A percentile compares a stretch with the other conserved stretches of the same genome.
Conservation (phyloP, 108 stramenopile species). For the Schizochytrium sp. region DNA sequence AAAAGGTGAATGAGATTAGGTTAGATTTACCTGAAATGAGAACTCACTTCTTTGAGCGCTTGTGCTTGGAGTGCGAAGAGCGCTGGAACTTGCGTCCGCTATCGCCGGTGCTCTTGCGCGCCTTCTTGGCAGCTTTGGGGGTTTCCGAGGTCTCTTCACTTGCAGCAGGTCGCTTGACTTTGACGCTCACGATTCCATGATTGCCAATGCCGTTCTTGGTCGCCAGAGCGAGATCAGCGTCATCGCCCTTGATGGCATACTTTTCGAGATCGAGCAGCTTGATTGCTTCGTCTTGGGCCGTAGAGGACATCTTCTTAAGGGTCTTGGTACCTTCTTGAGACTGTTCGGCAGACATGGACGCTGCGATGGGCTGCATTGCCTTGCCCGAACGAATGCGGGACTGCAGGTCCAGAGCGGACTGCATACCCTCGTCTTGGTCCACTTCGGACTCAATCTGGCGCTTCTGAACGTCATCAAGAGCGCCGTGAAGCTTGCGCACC, state of each 20-base stretch:
- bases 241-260: background rate
- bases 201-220: background rate
- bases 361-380: background rate
- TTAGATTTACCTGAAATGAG: no score
- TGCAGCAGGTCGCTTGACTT: background rate
- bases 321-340: background rate
- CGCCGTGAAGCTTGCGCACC: constrained; percentile 71
- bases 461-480: constrained; percentile 62
- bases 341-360: background rate
- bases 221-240: background rate
- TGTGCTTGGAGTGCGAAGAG: background rate
- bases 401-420: background rate
- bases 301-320: background rate
- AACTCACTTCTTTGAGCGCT: background rate
- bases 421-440: background rate
- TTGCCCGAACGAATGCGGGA: background rate
- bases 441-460: constrained; percentile 57
- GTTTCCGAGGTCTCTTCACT: background rate
- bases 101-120: background rate
- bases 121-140: background rate
- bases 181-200: background rate
- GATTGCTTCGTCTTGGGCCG: background rate
- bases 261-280: background rate
- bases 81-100: constrained; percentile 2
- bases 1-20: no score